Conservation (phyloP, 176 grass and related monocot genomes). For the Urochloa ruziziensis region DNA sequence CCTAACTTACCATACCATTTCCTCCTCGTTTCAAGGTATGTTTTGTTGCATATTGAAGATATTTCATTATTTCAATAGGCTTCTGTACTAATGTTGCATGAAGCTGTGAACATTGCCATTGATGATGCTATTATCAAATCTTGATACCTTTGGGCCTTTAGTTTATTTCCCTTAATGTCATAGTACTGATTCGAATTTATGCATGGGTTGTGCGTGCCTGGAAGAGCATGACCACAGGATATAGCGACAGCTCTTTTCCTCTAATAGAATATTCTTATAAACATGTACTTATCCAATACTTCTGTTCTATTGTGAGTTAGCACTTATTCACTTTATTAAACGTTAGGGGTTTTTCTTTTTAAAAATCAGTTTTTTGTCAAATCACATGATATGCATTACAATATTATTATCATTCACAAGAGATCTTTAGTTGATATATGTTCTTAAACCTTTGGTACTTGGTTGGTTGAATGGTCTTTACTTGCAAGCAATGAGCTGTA, state of each 20-base stretch:
- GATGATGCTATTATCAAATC: slow-evolving; percentile 1
- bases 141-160: not conserved
- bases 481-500: slow-evolving; percentile 22
- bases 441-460: slow-evolving; percentile 10
- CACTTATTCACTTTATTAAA: no score
- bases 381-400: slow-evolving; percentile 19
- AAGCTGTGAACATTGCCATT: not conserved
- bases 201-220: not conserved
- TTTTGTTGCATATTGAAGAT: slow-evolving; percentile 2
- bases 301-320: not conserved
- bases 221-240: not conserved
- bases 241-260: not conserved
- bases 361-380: no score
- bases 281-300: not conserved
- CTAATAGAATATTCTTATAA: not conserved
- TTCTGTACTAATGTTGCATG: not conserved
- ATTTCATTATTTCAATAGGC: not conserved
- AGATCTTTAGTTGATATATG: no score
- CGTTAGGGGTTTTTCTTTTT: no score
- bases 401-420: slow-evolving; percentile 17
- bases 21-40: slow-evolving; percentile 79
- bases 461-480: slow-evolving; percentile 29
- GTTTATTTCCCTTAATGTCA: not conserved
- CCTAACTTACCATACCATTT: slow-evolving; percentile 86
- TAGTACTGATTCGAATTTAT: not conserved